These are phyloP conservation scores for Persicaria maculosa DNA, from an alignment of 148 eudicot species.

Conservation along the genomic window DNA sequence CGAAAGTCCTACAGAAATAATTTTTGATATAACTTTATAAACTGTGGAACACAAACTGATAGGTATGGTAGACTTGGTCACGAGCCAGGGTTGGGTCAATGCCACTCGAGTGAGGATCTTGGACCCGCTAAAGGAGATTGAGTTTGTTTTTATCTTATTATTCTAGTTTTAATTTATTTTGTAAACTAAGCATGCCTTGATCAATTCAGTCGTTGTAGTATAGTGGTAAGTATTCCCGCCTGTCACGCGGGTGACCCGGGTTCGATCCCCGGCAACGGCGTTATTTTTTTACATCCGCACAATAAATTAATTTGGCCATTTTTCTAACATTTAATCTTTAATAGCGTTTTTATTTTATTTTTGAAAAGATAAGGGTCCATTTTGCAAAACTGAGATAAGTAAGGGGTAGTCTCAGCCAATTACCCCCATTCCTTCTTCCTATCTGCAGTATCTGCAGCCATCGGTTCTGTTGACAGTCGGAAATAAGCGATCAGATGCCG, in stretches of 20 bases:
- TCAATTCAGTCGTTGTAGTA: conserved; percentile 79
- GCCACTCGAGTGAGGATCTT: no score
- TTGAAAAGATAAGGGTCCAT: neutral
- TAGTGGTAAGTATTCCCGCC: conserved; percentile 99
- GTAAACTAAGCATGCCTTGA: no score
- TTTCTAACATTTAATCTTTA: neutral
- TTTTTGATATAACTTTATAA: no score
- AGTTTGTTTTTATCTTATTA: no score
- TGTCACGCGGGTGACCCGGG: conserved; percentile 99
- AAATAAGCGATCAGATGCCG: neutral
- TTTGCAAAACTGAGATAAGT: neutral
- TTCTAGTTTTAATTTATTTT: neutral
- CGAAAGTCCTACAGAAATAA: no score
- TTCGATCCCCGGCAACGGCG: conserved; percentile 99
- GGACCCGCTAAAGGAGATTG: no score
- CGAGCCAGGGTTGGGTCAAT: no score
- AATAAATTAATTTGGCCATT: neutral
- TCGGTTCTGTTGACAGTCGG: conserved; percentile 6
- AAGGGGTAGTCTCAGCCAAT: neutral
- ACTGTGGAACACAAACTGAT: no score
- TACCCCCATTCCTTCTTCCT: neutral
- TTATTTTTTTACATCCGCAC: neutral
- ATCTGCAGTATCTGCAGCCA: conserved; percentile 1
- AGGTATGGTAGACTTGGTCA: no score
- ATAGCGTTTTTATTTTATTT: neutral